Evolutionary conservation across 495 filamentous ascomycete species (phyloP).

Genomic region (Chaetomium cochliodes): DNA sequence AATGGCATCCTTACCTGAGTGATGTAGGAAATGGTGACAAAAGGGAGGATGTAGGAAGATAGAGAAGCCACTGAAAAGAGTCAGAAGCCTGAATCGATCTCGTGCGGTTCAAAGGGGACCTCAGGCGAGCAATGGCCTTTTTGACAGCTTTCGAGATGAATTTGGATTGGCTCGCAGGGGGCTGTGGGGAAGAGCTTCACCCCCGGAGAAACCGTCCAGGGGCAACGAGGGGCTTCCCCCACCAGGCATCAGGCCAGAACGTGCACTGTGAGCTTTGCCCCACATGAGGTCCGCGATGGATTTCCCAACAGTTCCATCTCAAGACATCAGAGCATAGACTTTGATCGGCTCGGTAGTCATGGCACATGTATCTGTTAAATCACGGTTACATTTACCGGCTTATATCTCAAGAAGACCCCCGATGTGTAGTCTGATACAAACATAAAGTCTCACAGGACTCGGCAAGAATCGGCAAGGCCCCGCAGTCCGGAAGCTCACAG

Average conservation of each 20-base stretch:
- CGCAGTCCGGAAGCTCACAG: too few species aligned
- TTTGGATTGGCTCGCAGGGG: constrained; percentile 26
- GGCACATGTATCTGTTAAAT: too few species aligned
- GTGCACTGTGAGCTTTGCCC: too few species aligned
- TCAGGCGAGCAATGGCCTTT: constrained; percentile 24
- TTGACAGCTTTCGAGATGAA: constrained; percentile 33
- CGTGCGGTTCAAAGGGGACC: background rate
- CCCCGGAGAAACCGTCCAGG: constrained; percentile 21
- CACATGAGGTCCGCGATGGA: background rate
- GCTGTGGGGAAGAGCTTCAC: constrained; percentile 28
- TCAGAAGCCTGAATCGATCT: background rate
- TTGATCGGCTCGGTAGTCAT: too few species aligned
- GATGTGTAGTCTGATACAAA: too few species aligned
- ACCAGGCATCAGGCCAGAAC: background rate
- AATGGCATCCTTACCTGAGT: background rate
- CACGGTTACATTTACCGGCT: too few species aligned
- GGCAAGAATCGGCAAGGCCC: too few species aligned
- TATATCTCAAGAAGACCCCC: too few species aligned
- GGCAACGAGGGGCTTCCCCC: background rate
- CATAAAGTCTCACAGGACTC: too few species aligned
- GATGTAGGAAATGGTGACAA: background rate
- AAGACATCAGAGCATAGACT: too few species aligned
- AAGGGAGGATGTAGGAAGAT: background rate
- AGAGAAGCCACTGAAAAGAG: background rate
- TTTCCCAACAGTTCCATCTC: too few species aligned